Evolutionary conservation across 768 basidiomycete genomes (phyloP).

Genomic region (Tricholoma terreum): DNA sequence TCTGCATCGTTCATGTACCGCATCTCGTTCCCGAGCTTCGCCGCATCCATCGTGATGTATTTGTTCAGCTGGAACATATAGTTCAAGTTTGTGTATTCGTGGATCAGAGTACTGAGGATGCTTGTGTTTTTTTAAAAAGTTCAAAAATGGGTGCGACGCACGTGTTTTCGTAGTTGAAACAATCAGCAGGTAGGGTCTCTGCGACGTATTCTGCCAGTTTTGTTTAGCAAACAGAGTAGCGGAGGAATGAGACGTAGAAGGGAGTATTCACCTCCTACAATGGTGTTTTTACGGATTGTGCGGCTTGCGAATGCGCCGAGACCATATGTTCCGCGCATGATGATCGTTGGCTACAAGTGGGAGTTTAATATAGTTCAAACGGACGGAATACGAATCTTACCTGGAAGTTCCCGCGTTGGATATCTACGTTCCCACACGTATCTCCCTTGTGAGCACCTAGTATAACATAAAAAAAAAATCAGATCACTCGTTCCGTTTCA

Average conservation of each 20-base stretch:
- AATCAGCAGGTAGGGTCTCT: constrained; percentile 13
- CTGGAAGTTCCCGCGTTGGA: constrained; percentile 20
- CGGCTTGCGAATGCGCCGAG: constrained; percentile 45
- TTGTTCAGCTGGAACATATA: constrained; percentile 9
- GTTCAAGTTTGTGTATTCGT: constrained; percentile 9
- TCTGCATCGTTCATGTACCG: constrained; percentile 22
- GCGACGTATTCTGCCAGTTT: constrained; percentile 43
- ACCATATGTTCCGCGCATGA: constrained; percentile 36
- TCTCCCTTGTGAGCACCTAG: neutral
- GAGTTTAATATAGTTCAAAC: neutral
- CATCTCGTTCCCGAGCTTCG: constrained; percentile 22
- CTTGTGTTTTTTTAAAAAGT: neutral
- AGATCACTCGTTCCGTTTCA: neutral
- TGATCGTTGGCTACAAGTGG: constrained; percentile 28
- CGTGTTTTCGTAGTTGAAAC: neutral
- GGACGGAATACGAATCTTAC: constrained; percentile 6
- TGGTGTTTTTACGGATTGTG: constrained; percentile 7
- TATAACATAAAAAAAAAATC: neutral
- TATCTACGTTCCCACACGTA: constrained; percentile 15
- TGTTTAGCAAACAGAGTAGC: neutral
- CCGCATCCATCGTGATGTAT: constrained; percentile 10
- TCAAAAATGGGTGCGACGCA: neutral
- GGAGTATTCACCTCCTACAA: constrained; percentile 23
- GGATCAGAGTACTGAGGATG: constrained; percentile 4
- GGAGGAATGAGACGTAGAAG: neutral